Evolutionary conservation across 2,329 filamentous ascomycete genomes (phyloP), one percentile per base, ranked within the genome.

Genomic region (Ilyonectria robusta): DNA sequence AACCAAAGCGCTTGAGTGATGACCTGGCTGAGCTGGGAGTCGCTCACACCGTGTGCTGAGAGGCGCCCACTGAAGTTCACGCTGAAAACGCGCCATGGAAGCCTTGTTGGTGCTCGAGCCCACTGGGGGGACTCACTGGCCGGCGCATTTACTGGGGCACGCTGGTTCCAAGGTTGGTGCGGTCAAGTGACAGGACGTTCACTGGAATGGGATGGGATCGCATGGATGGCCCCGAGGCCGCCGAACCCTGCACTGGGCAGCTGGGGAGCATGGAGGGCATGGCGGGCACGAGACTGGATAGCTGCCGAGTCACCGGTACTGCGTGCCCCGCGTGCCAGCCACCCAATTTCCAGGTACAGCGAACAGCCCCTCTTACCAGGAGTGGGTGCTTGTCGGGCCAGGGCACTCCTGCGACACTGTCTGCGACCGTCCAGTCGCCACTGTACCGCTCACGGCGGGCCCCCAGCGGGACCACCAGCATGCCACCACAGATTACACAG

Each of bases 401-500:
- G 55, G 63, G 59, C 51, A 62, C 70, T 60, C 67, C 60, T 62
- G 33, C 61, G 26, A 60, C 72, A 75, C 73, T 62, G 73, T 75
- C 59, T 40, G 33, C 33, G 21, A 2, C 15, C n/a, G 40, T 31
- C 51, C 7, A 50, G 55, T 70, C n/a, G 15, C 51, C 26, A 77
- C 75, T 76, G 76, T 77, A 57, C 65, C 53, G 60, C 64, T 63
- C 53, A 33, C 62, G 58, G 58, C 42, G 64, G 61, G 67, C 72
- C 64, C 74, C 72, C 54, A 37, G 29, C 29, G 65, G 42, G 37
- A 23, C 48, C 62, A 70, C 56, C 64, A 75, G 74, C 77, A 74
- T 75, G 71, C 75, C 72, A 71, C 75, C 74, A 74, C 42, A 73
- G 70, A 76, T 77, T 72, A 74, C 76, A 77, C 69, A 73, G 70